A percentile compares a stretch with the other conserved stretches of the same genome.
Evolutionary conservation across 768 basidiomycete species (phyloP).

Genomic region (Lentinula sp.): DNA sequence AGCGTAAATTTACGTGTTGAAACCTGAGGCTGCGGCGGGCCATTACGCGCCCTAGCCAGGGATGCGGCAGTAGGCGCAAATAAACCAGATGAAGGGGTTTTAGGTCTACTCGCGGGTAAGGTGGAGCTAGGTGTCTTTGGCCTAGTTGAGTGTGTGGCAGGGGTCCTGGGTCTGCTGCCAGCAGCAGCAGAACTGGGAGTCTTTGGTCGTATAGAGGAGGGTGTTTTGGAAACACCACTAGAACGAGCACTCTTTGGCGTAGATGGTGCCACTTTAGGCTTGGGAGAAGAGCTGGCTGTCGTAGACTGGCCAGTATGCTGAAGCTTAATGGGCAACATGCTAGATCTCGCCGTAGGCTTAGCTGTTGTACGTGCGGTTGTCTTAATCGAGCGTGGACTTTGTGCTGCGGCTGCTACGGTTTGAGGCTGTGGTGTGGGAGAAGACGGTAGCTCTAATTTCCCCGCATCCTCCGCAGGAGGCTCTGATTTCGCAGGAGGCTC

Average conservation of each 20-base stretch:
- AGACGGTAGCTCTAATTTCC: not conserved
- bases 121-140: constrained; percentile 50
- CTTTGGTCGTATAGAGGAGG: constrained; percentile 24
- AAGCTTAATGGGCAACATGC: constrained; percentile 11
- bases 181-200: constrained; percentile 24
- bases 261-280: constrained; percentile 14
- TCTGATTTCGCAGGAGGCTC: not conserved
- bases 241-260: constrained; percentile 13
- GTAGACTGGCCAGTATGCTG: constrained; percentile 38
- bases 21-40: constrained; percentile 35
- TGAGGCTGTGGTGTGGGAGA: constrained; percentile 10
- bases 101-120: constrained; percentile 32
- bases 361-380: not conserved
- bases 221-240: constrained; percentile 16
- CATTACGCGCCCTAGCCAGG: constrained; percentile 61
- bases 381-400: not conserved
- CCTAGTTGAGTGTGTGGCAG: constrained; percentile 23
- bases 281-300: constrained; percentile 17
- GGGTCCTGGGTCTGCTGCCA: constrained; percentile 14
- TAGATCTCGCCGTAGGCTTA: constrained; percentile 10
- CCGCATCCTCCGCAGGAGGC: not conserved
- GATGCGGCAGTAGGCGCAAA: constrained; percentile 84
- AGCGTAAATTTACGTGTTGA: constrained; percentile 51
- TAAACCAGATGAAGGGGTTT: constrained; percentile 60
- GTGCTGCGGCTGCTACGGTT: not conserved